phyloP scores from a whole-genome alignment of 2,329 filamentous ascomycete genomes.

The Aspergillus cejpii region DNA sequence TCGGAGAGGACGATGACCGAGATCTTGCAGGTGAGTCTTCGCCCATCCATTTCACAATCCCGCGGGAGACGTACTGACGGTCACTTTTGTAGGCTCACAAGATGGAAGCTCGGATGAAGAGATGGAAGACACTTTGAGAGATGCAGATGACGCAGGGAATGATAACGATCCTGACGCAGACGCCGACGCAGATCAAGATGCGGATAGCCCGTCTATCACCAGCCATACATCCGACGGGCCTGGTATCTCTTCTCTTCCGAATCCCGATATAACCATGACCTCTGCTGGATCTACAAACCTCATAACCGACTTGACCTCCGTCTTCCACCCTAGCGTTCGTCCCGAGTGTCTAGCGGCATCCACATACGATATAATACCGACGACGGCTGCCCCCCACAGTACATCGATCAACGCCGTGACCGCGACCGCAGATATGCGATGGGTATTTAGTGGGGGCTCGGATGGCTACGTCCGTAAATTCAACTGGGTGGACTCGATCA shows the following conservation, averaged over 20 bases:
- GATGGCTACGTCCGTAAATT: slow-evolving; percentile 97
- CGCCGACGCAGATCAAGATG: slow-evolving; percentile 30
- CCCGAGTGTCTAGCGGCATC: slow-evolving; percentile 71
- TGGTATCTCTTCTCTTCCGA: slow-evolving; percentile 35
- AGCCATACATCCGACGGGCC: slow-evolving; percentile 36
- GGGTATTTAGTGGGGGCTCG: slow-evolving; percentile 87
- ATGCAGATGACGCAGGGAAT: slow-evolving; percentile 37
- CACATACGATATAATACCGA: slow-evolving; percentile 91
- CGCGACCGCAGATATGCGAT: slow-evolving; percentile 87
- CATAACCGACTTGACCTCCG: slow-evolving; percentile 32
- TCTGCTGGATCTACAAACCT: slow-evolving; percentile 39
- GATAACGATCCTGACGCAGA: slow-evolving; percentile 35
- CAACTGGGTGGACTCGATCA: slow-evolving; percentile 90
- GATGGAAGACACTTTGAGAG: slow-evolving; percentile 42
- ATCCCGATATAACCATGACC: slow-evolving; percentile 45
- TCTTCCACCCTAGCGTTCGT: slow-evolving; percentile 58
- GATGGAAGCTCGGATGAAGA: slow-evolving; percentile 47
- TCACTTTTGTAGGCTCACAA: slow-evolving; percentile 37
- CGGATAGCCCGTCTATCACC: slow-evolving; percentile 36
- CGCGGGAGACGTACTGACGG: slow-evolving; percentile 6
- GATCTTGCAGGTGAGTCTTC: slow-evolving; percentile 34
- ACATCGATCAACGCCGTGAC: slow-evolving; percentile 92
- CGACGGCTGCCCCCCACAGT: slow-evolving; percentile 90
- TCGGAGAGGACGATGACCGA: slow-evolving; percentile 39
- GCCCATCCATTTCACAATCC: neutral